Evolutionary conservation across 768 basidiomycete genomes (phyloP).

Genomic region (Podaxis sp.): DNA sequence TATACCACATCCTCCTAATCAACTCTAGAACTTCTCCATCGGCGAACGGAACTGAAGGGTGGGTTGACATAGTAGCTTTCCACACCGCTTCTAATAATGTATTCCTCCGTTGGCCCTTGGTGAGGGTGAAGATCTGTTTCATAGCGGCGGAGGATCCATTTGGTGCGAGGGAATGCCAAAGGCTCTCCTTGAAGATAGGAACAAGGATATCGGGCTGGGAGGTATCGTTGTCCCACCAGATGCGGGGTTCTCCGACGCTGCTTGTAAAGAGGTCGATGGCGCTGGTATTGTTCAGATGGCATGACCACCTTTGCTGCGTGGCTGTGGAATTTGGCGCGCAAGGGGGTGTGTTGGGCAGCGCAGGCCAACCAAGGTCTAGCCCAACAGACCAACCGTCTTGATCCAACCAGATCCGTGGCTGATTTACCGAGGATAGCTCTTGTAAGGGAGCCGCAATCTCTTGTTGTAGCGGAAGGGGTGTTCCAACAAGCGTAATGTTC

Average conservation of each 20-base stretch:
- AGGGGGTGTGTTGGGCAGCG: not conserved
- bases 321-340: not conserved
- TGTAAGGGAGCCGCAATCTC: constrained; percentile 8
- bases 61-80: constrained; percentile 13
- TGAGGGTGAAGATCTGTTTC: constrained; percentile 17
- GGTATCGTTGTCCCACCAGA: constrained; percentile 12
- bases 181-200: constrained; percentile 6
- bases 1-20: constrained; percentile 10
- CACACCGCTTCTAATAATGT: constrained; percentile 13
- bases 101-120: constrained; percentile 14
- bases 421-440: not conserved
- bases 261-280: not conserved
- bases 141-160: constrained; percentile 15
- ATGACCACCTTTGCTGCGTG: constrained; percentile 10
- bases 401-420: constrained; percentile 16
- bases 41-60: constrained; percentile 1
- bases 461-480: not conserved
- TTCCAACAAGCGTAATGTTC: constrained; percentile 11
- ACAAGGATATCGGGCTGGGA: constrained; percentile 4
- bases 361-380: constrained; percentile 1
- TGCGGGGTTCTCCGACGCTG: constrained; percentile 4
- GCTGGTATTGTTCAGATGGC: constrained; percentile 8
- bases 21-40: constrained; percentile 13
- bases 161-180: constrained; percentile 10
- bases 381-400: constrained; percentile 13